Base-by-base conservation (phyloP, 768 basidiomycete genomes). In the Mycena alexandri region DNA sequence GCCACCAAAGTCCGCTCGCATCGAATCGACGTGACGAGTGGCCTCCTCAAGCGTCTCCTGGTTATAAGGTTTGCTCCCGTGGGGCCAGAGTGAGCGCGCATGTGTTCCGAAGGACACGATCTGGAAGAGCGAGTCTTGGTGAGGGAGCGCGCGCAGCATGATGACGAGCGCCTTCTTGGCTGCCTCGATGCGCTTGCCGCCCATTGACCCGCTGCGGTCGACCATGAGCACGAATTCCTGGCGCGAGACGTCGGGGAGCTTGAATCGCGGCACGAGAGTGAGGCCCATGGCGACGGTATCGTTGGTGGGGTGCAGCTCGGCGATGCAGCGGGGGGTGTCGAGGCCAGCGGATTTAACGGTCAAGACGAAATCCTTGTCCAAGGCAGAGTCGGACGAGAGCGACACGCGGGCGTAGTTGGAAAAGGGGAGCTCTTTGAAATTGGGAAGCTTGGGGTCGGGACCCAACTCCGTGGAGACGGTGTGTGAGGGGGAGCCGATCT, bases 161-260 rank as follows among this genome's bases (percentile, higher is more conserved):
- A 84, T 78, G 0, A 62, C 61, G 25, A 86, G 74, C 0, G 84
- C 80, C 44, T 73, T 68, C 47, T 79, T 80, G 9, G 84, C 83
- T 0, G 75, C 79, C 34, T 75, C 74, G 14, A 85, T 81, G 11
- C 79, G 58, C 13, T 2, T 10, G 7, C 63, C 66, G 0, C 0
- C 0, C 85, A 87, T 86, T 33, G 81, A 84, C 0, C 80, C 80
- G 12, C 79, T 81, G 22, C 84, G 77, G 66, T 86, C 85, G 21
- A 86, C 77, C 13, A 86, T 50, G 64, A 86, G 86, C 0, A 87
- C 75, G 46, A 80, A 86, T 46, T 86, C 86, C 44, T 84, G 84
- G 0, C 75, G 71, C 29, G 68, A 60, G 1, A 82, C 17, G 21
- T 77, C 78, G 5, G 79, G 78, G 3, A 82, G 71, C 29, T 75